phyloP scores from a whole-genome alignment of 78 protist species.

The Tieghemostelium lacteum region DNA sequence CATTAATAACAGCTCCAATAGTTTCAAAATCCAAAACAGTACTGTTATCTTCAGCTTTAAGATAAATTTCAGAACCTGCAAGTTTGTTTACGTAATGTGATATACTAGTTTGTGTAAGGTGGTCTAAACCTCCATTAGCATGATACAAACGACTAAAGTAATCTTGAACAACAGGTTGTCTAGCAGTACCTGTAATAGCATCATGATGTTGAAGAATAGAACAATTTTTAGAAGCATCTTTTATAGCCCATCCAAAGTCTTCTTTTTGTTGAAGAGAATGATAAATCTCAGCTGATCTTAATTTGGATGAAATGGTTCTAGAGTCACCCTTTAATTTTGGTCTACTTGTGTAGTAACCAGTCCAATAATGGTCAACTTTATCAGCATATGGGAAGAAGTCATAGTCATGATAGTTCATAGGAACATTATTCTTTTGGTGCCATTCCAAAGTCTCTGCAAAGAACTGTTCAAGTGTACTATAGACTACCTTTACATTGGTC shows the following conservation, averaged over 20 bases:
- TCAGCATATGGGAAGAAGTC: conserved; percentile 67
- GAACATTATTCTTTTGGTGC: not conserved
- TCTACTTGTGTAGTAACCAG: conserved; percentile 56
- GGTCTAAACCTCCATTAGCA: not conserved
- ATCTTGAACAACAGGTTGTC: conserved; percentile 21
- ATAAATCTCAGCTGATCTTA: conserved; percentile 33
- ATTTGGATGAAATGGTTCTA: conserved; percentile 1
- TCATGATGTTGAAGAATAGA: conserved; percentile 58
- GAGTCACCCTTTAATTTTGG: conserved; percentile 24
- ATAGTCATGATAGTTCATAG: not conserved
- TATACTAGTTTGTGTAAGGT: not conserved
- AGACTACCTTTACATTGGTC: not conserved
- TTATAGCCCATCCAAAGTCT: not conserved
- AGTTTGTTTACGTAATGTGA: not conserved
- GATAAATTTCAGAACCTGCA: not conserved
- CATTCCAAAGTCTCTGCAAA: not conserved
- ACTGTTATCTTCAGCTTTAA: not conserved
- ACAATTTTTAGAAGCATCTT: conserved; percentile 2
- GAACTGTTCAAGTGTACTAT: conserved; percentile 15
- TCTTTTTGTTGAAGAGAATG: not conserved
- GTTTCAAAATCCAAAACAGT: not conserved
- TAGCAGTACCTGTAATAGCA: conserved; percentile 46
- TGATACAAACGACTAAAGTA: not conserved
- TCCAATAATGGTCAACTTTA: conserved; percentile 23
- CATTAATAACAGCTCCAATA: not conserved